Percentiles rank a stretch among this genome's conserved stretches.
Conservation (phyloP, 2,329 filamentous ascomycete genomes). For the Diaporthe sp. region DNA sequence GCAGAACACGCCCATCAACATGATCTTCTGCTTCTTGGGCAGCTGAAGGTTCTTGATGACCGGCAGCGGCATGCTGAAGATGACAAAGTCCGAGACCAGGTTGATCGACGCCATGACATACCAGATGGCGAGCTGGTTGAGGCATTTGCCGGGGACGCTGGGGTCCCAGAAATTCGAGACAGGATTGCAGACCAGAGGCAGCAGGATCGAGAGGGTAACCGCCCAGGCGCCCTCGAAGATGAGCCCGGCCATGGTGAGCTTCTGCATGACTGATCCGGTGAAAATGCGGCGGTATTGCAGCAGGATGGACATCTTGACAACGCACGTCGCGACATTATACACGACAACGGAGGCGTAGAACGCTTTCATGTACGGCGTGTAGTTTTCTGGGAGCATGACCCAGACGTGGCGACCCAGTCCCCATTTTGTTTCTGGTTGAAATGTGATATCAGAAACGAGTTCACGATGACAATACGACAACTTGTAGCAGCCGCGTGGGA, state of each 20-base stretch:
- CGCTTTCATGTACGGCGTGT: slow-evolving; percentile 39
- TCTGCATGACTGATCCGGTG: slow-evolving; percentile 42
- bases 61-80: slow-evolving; percentile 45
- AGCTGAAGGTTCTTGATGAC: slow-evolving; percentile 45
- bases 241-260: slow-evolving; percentile 40
- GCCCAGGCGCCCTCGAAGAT: slow-evolving; percentile 43
- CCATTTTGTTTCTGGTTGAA: slow-evolving; percentile 31
- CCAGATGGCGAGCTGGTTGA: slow-evolving; percentile 44
- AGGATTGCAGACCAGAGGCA: slow-evolving; percentile 43
- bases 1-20: slow-evolving; percentile 44
- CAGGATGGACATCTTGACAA: slow-evolving; percentile 51
- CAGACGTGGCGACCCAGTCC: slow-evolving; percentile 38
- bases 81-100: slow-evolving; percentile 44
- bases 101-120: slow-evolving; percentile 44
- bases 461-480: background rate
- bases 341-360: slow-evolving; percentile 49
- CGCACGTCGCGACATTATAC: slow-evolving; percentile 48
- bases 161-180: slow-evolving; percentile 44
- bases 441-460: background rate
- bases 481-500: no score
- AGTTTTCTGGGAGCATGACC: slow-evolving; percentile 25
- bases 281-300: slow-evolving; percentile 54
- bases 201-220: slow-evolving; percentile 41
- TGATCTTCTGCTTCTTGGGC: slow-evolving; percentile 43
- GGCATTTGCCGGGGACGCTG: slow-evolving; percentile 40